Evolutionary conservation across 495 filamentous ascomycete species (phyloP).

Genomic region (Pyrenula aspistea): DNA sequence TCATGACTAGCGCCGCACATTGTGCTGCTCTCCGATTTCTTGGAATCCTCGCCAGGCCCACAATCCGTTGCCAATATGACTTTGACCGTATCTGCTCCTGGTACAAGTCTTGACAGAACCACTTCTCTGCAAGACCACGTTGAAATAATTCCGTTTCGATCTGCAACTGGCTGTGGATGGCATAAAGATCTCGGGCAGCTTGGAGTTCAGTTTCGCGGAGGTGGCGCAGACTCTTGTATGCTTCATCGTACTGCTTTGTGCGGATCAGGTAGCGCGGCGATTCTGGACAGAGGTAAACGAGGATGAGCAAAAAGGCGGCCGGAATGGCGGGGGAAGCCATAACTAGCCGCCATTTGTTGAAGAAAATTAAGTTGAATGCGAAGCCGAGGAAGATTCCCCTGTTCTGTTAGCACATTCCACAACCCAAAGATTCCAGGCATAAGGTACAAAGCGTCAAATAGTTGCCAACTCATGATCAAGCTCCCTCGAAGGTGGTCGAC

Average conservation of each 20-base stretch:
- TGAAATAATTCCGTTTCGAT: constrained; percentile 15
- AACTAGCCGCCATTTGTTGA: constrained; percentile 54
- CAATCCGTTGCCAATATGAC: constrained; percentile 5
- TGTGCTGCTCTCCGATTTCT: constrained; percentile 6
- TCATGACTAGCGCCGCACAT: constrained; percentile 4
- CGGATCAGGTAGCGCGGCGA: constrained; percentile 50
- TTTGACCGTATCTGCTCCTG: constrained; percentile 4
- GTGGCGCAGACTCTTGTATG: constrained; percentile 42
- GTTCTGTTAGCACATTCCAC: background rate
- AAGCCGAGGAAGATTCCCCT: constrained; percentile 53
- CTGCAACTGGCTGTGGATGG: constrained; percentile 49
- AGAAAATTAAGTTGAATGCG: constrained; percentile 35
- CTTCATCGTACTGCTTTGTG: constrained; percentile 45
- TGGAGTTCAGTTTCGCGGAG: constrained; percentile 54
- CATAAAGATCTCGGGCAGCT: constrained; percentile 62
- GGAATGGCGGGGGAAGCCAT: constrained; percentile 60
- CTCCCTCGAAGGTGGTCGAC: constrained; percentile 58
- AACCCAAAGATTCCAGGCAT: constrained; percentile 12
- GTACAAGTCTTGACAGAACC: constrained; percentile 9
- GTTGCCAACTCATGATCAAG: constrained; percentile 65
- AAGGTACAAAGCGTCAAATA: constrained; percentile 56
- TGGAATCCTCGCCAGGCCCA: constrained; percentile 4
- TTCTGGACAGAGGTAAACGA: constrained; percentile 63
- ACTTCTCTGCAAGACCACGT: background rate
- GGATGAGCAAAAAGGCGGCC: constrained; percentile 46